Base-by-base conservation (phyloP, 208 protist genomes). In the Acanthamoeba healyi region DNA sequence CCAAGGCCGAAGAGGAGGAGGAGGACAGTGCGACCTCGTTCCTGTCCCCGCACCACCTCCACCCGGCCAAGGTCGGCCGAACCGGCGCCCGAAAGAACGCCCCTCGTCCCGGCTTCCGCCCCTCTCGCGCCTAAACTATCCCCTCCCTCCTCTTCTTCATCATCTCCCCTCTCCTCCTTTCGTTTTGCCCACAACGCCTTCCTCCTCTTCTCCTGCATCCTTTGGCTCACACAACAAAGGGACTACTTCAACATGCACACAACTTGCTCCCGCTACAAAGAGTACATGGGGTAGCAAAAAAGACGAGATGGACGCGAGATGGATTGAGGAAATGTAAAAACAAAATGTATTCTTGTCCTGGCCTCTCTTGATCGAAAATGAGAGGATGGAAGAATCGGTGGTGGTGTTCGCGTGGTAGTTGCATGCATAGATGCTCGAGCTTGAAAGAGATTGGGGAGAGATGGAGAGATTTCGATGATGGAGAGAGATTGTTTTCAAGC, bases 21-120 rank as follows among this genome's bases (percentile, higher is more conserved):
- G 82, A 90, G 54, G 58, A 90, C 82, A 67, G 58, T 26, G 58
- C 49, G 32, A 67, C 44, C 58, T 90, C 82, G 26, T 90, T 90
- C 82, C 49, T 90, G 54, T 90, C 82, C 38, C 82, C 61, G 61
- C 61, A 90, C 58, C 82, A 51, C 70, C 70, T 51, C 24, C 82
- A 90, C 36, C 82, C 58, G 3, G 42, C 49, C 82, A 90, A 90
- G 58, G 51, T 42, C n/a, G 54, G 82, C 70, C 70, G 70, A 81
- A 38, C 38, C 6, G 70, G 70, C 19, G 1, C 70, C 4, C 70
- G 70, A 38, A 90, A 90, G 82, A 90, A 90, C 54, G 82, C 82
- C 29, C 14, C 26, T n/a, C 49, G 44, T 12, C 15, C 54, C 24
- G 49, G 42, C 49, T 17, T 26, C 58, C 82, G 58, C 12, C 70